These are phyloP conservation scores for Neurospora sp. DNA, from an alignment of 495 filamentous ascomycete genomes.

Conservation along the genomic window DNA sequence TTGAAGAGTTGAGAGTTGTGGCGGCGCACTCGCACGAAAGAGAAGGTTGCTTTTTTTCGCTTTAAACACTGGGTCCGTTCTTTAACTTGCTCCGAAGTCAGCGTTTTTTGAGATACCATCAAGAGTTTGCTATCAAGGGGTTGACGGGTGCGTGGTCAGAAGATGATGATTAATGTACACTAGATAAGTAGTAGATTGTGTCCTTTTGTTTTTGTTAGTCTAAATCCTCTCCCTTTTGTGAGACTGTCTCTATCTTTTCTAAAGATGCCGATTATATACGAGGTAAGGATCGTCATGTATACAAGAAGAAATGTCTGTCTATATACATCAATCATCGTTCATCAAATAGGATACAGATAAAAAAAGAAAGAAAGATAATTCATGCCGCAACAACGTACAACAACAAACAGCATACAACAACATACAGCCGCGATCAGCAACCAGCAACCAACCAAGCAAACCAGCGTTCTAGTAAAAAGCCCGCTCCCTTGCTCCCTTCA, in stretches of 20 bases:
- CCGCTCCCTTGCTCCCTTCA: background rate
- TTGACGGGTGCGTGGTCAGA: background rate
- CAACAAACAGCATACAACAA: background rate
- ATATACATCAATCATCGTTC: background rate
- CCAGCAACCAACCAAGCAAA: background rate
- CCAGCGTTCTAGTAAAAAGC: background rate
- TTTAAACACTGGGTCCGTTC: background rate
- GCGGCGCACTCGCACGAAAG: background rate
- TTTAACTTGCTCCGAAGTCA: background rate
- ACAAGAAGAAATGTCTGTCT: background rate
- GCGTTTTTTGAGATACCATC: background rate
- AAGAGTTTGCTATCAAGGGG: background rate
- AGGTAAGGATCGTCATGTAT: background rate
- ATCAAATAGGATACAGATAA: background rate
- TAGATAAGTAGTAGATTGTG: background rate
- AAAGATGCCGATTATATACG: background rate
- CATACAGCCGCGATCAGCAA: background rate
- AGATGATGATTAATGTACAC: background rate
- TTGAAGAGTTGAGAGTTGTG: background rate
- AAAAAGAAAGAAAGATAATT: background rate
- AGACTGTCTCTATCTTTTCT: too few species aligned
- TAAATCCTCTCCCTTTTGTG: background rate
- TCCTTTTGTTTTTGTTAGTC: background rate
- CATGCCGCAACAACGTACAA: background rate
- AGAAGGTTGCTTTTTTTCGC: background rate